Base-by-base conservation (phyloP, 768 basidiomycete species). In the Hemileccinum impolitum region DNA sequence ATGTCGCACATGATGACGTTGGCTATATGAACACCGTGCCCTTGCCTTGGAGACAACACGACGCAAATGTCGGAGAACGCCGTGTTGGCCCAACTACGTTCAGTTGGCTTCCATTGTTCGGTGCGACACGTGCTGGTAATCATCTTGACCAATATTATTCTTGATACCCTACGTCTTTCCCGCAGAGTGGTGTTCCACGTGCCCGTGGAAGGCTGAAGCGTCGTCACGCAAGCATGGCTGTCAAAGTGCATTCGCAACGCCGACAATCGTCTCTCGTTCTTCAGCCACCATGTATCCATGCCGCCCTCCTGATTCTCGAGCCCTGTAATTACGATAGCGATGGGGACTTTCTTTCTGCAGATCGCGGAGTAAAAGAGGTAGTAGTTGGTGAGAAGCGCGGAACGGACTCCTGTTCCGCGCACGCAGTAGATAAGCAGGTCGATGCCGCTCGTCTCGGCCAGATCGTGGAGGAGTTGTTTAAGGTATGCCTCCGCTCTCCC, bases 201-300 rank as follows among this genome's bases (percentile, higher is more conserved):
- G 7, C 38, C 50, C 26, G n/a, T 43, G 7, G 32, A 12, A 31
- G 59, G 31, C 23, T 44, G 39, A 2, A 66, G 58, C 6, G 71
- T 68, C 12, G 72, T 74, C 48, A 75, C 63, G 52, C 75, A 75
- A 10, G 70, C 73, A 19, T 71, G 61, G 11, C 54, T 65, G 18
- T 62, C 52, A 6, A 73, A 72, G 21, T 49, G 38, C 58, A 75
- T 74, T 10, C 56, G 55, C 32, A 67, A 51, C 10, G 39, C 43
- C 21, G 53, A 59, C 45, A 76, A 50, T 38, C 46, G 50, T 26
- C 28, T 60, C 49, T 48, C 68, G 70, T 56, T 57, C 28, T 28
- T 21, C 38, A 50, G 14, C 69, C 67, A 68, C 67, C 67, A 68
- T 1, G 45, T 43, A 7, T 65, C 63, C 67, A 70, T 68, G 18